A percentile compares a stretch with the other conserved stretches of the same genome.
These are phyloP conservation scores for Eleusine coracana DNA, from an alignment of 176 grass and related monocot species.

Conservation along the genomic window DNA sequence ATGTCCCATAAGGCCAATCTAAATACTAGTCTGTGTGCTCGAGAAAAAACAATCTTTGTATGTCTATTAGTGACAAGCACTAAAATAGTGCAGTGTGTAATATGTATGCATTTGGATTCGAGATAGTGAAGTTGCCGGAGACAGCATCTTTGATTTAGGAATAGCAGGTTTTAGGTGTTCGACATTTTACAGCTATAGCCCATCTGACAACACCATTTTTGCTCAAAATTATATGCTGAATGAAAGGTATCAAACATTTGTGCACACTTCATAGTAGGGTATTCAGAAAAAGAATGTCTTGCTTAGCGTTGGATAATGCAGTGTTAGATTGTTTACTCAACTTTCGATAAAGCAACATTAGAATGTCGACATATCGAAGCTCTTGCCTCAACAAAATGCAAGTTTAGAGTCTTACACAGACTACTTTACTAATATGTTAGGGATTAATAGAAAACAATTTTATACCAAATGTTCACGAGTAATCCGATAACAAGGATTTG, in stretches of 20 bases:
- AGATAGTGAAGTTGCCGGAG: background rate
- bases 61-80: background rate
- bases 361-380: constrained; percentile 10
- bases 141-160: constrained; percentile 11
- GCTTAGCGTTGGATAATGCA: background rate
- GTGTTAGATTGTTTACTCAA: too few species aligned
- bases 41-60: too few species aligned
- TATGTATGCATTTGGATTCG: too few species aligned
- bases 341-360: background rate
- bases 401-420: background rate
- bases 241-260: background rate
- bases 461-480: constrained; percentile 15
- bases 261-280: background rate
- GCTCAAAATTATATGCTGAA: constrained; percentile 1
- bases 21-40: background rate
- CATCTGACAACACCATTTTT: constrained; percentile 6
- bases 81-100: background rate
- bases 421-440: background rate
- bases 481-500: background rate
- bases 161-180: constrained; percentile 5
- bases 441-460: constrained; percentile 18
- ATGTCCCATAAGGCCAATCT: background rate
- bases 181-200: background rate
- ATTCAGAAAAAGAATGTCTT: constrained; percentile 2
- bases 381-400: background rate